A percentile compares a stretch with the other conserved stretches of the same genome.
phyloP scores from a whole-genome alignment of 148 eudicot genomes.

The Gaultheria prostrata region DNA sequence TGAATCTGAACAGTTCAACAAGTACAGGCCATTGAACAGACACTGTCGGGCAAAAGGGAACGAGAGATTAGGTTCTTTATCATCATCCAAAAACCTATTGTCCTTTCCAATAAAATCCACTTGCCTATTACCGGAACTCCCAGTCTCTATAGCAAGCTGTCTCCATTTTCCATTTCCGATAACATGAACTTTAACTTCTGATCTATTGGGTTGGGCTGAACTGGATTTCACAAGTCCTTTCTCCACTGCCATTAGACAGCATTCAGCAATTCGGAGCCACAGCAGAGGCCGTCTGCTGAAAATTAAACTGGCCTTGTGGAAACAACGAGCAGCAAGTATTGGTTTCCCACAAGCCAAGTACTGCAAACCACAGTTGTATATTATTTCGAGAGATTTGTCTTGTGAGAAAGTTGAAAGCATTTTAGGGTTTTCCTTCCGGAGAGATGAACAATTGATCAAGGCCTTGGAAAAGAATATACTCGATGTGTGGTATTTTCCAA shows the following conservation, averaged over 20 bases:
- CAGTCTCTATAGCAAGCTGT: conserved; percentile 51
- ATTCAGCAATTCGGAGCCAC: conserved; percentile 87
- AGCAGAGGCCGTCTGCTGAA: conserved; percentile 68
- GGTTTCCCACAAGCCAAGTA: conserved; percentile 85
- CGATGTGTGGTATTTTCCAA: conserved; percentile 66
- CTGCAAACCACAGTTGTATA: conserved; percentile 84
- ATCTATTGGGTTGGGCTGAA: conserved; percentile 26
- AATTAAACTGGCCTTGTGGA: conserved; percentile 57
- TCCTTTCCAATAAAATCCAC: conserved; percentile 31
- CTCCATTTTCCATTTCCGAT: conserved; percentile 89
- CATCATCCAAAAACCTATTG: conserved; percentile 27
- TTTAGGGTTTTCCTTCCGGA: conserved; percentile 67
- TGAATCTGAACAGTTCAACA: conserved; percentile 39
- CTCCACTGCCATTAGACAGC: conserved; percentile 71
- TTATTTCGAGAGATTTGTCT: conserved; percentile 68
- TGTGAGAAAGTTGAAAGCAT: conserved; percentile 59
- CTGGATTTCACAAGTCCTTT: conserved; percentile 48
- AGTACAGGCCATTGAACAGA: conserved; percentile 65
- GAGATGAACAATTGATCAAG: conserved; percentile 45
- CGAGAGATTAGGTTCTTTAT: conserved; percentile 52
- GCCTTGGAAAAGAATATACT: conserved; percentile 74
- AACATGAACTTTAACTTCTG: conserved; percentile 54
- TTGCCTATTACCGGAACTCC: conserved; percentile 25
- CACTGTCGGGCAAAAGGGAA: conserved; percentile 58
- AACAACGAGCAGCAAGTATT: conserved; percentile 69